Base-by-base conservation (phyloP, 208 protist genomes). In the Tritrichomonas musculus region DNA sequence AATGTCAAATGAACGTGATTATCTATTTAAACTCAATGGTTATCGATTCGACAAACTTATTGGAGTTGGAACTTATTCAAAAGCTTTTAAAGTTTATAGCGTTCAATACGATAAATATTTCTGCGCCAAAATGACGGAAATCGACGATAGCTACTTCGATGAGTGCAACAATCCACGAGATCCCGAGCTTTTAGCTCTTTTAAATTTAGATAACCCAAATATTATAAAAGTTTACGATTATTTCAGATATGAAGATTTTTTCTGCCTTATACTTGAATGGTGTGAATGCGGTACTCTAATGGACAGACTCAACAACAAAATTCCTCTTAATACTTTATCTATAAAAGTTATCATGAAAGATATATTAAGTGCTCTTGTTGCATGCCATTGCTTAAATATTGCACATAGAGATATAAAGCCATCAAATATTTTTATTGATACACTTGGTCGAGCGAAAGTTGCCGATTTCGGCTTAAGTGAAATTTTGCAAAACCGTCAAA, bases 341-440 rank as follows among this genome's bases (percentile, higher is more conserved):
- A 82, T 50, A 0, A 33, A 82, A 82, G 49, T 47, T 50, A 82
- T 82, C 30, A 39, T 30, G 17, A 30, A 82, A 14, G 73, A 82
- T 82, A 82, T 82, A n/a, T 30, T 82, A 50, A 20, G 27, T 30
- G 73, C 33, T 20, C 50, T 82, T 50, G 33, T 39, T 33, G 33
- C 41, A 47, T 82, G 73, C 36, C 73, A 82, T 50, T 20, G 39
- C 33, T 30, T 27, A 41, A 39, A 39, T n/a, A 47, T 82, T 39
- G 73, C 73, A 20, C 73, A 82, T 82, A 4, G 73, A 82, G 73
- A 82, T 39, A 82, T 82, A 50, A 82, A 82, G 41, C 73, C 73
- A 82, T 82, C 73, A 0, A 82, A 82, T 25, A 82, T 82, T 30
- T 82, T 82, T 30, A 50, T 82, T 50, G 73, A 82, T 30, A 39